These are phyloP conservation scores for Arthonia radiata DNA, from an alignment of 495 filamentous ascomycete species.

Conservation along the genomic window DNA sequence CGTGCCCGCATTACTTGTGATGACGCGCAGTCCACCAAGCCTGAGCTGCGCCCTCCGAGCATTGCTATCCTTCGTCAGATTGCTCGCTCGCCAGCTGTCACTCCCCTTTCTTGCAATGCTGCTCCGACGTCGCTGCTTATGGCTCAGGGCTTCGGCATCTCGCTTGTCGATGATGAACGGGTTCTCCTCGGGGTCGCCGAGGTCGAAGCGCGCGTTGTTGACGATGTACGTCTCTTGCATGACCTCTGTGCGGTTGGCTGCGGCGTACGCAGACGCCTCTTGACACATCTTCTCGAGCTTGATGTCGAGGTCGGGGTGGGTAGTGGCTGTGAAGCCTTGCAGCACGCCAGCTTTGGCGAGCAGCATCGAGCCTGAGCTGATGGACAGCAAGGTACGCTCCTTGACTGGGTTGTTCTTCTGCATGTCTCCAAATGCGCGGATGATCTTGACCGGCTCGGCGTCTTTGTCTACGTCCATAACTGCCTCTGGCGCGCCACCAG, in stretches of 20 bases:
- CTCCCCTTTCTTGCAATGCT: constrained; percentile 44
- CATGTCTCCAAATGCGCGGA: constrained; percentile 39
- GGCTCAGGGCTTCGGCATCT: too few species aligned
- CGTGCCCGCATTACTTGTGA: constrained; percentile 52
- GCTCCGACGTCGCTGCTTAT: too few species aligned
- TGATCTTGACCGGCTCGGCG: constrained; percentile 33
- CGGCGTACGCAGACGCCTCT: constrained; percentile 29
- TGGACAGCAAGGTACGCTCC: constrained; percentile 47
- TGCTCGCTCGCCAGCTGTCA: constrained; percentile 40
- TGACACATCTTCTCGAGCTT: constrained; percentile 42
- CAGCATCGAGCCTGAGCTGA: constrained; percentile 53
- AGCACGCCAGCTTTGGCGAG: constrained; percentile 49
- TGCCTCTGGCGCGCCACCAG: constrained; percentile 24
- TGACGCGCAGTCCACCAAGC: constrained; percentile 43
- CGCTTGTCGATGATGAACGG: constrained; percentile 46
- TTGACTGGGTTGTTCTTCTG: constrained; percentile 39
- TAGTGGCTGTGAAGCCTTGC: constrained; percentile 32
- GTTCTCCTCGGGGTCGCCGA: constrained; percentile 49
- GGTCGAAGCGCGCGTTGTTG: constrained; percentile 54
- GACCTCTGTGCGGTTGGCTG: constrained; percentile 41
- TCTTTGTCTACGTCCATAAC: constrained; percentile 18
- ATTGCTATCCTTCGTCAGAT: constrained; percentile 40
- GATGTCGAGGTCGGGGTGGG: constrained; percentile 18
- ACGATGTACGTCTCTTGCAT: constrained; percentile 58
- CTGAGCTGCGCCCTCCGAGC: constrained; percentile 37